A percentile compares a stretch with the other conserved stretches of the same genome.
phyloP scores from a whole-genome alignment of 139 green algal genomes.

The Chlorella sp. region DNA sequence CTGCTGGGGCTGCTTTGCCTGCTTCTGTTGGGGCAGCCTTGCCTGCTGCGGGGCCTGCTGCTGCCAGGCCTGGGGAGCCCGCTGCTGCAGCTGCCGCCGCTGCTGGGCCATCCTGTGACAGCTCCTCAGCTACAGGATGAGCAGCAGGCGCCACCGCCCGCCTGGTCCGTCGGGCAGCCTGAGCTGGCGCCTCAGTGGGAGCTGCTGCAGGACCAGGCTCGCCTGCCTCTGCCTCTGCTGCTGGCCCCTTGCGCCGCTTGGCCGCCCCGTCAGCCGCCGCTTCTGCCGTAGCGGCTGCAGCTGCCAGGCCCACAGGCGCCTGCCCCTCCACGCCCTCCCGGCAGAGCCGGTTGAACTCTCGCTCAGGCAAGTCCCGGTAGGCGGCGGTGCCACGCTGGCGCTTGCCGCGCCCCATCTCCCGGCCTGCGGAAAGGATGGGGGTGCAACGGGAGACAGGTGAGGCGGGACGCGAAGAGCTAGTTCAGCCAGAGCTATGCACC shows the following conservation, averaged over 20 bases:
- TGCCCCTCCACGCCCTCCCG: not conserved
- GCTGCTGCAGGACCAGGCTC: no score
- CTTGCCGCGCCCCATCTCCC: conserved; percentile 69
- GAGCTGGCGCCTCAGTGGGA: no score
- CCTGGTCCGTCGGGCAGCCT: no score
- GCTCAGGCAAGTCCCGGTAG: conserved; percentile 24
- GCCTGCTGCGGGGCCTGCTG: not conserved
- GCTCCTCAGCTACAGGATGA: no score
- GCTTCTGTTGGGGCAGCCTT: not conserved
- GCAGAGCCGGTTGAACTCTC: conserved; percentile 31
- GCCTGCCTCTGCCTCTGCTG: not conserved
- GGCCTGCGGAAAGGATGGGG: conserved; percentile 8
- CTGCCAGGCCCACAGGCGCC: not conserved
- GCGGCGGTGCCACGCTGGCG: conserved; percentile 17
- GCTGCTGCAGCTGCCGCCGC: not conserved
- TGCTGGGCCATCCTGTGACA: not conserved
- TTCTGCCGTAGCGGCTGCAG: not conserved
- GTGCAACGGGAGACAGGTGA: not conserved
- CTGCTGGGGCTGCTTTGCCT: not conserved
- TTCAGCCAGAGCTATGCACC: no score
- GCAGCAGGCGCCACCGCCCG: not conserved
- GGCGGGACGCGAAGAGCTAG: no score
- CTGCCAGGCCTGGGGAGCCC: not conserved
- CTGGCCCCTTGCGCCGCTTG: not conserved
- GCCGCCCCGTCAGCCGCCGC: not conserved